Percentiles rank a stretch among this genome's conserved stretches.
Evolutionary conservation across 495 filamentous ascomycete genomes (phyloP).

Genomic region (Neurospora africana): DNA sequence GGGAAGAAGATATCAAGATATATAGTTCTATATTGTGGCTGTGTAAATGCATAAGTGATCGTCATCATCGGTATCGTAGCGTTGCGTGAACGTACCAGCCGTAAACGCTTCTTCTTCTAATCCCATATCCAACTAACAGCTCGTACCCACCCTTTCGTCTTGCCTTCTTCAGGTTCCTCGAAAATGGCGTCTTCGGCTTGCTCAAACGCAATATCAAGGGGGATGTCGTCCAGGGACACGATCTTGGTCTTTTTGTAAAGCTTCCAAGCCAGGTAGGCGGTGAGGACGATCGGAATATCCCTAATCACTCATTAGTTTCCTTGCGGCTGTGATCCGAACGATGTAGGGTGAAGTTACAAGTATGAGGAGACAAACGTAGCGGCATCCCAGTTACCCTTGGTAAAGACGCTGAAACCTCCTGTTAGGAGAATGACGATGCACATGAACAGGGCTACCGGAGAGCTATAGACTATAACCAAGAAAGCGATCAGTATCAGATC

Average conservation of each 20-base stretch:
- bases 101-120: constrained; percentile 4
- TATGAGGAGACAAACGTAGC: constrained; percentile 39
- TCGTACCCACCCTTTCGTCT: constrained; percentile 14
- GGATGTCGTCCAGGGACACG: constrained; percentile 40
- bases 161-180: constrained; percentile 21
- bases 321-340: rapidly evolving
- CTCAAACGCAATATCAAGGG: constrained; percentile 29
- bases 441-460: constrained; percentile 30
- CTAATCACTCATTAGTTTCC: constrained; percentile 11
- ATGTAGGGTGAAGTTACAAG: constrained; percentile 24
- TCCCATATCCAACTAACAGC: constrained; percentile 35
- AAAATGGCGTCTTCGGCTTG: constrained; percentile 25
- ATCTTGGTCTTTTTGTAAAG: constrained; percentile 42
- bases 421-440: constrained; percentile 39
- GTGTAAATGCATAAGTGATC: not conserved
- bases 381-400: constrained; percentile 36
- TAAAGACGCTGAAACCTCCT: constrained; percentile 37
- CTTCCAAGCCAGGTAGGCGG: constrained; percentile 46
- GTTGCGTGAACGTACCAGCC: not conserved
- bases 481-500: not conserved
- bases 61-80: not conserved
- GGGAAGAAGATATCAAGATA: not conserved
- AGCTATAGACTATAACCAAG: constrained; percentile 17
- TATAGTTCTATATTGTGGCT: not conserved
- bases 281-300: constrained; percentile 44